Evolutionary conservation across 2,329 filamentous ascomycete genomes (phyloP).

Genomic region (Parastagonospora avenae): DNA sequence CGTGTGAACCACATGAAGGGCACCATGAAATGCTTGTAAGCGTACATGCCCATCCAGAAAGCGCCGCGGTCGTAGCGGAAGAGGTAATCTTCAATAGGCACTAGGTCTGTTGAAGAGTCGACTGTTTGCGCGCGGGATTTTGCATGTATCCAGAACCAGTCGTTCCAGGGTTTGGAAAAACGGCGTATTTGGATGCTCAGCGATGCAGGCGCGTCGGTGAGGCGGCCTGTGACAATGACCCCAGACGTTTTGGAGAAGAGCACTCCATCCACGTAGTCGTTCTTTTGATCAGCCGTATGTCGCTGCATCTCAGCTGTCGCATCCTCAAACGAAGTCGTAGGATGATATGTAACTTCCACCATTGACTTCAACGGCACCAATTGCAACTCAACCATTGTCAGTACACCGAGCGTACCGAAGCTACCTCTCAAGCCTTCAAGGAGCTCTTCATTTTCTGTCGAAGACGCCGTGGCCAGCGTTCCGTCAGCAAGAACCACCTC

Average conservation of each 20-base stretch:
- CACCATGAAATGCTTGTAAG: conserved; percentile 63
- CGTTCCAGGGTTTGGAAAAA: conserved; percentile 65
- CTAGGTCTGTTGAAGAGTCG: conserved; percentile 41
- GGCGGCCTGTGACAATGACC: conserved; percentile 64
- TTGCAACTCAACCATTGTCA: conserved; percentile 64
- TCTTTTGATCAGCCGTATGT: conserved; percentile 45
- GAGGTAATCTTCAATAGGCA: conserved; percentile 61
- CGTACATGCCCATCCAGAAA: conserved; percentile 67
- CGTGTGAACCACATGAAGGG: conserved; percentile 65
- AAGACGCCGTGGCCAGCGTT: conserved; percentile 56
- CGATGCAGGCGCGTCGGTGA: conserved; percentile 53
- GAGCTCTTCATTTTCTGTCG: conserved; percentile 56
- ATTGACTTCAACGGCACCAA: conserved; percentile 59
- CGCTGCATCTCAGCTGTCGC: conserved; percentile 56
- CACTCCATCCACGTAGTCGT: conserved; percentile 74
- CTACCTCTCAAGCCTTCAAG: conserved; percentile 65
- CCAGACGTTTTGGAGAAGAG: conserved; percentile 61
- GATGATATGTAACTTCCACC: conserved; percentile 68
- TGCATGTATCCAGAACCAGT: conserved; percentile 77
- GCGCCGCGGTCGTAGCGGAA: conserved; percentile 68
- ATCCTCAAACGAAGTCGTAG: conserved; percentile 56
- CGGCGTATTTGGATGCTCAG: conserved; percentile 29
- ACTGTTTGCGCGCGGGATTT: conserved; percentile 11
- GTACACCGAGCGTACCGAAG: conserved; percentile 65
- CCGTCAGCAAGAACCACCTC: conserved; percentile 69